These are phyloP conservation scores for Rhododendron griersonianum DNA, from an alignment of 148 eudicot genomes.

Conservation along the genomic window DNA sequence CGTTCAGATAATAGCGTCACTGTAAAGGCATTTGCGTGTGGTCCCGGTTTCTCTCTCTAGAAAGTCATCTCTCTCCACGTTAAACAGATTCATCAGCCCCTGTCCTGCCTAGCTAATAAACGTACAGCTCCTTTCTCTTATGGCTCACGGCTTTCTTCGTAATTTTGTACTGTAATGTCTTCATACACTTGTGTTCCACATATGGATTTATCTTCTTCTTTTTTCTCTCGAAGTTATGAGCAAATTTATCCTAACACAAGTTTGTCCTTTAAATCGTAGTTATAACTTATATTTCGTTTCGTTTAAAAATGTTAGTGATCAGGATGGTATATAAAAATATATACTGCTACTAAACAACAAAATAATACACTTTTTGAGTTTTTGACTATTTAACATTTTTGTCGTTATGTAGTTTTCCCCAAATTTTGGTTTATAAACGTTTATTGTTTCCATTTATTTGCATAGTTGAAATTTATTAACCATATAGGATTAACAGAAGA, in stretches of 20 bases:
- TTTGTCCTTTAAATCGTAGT: not conserved
- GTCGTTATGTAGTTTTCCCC: too few relatives aligned
- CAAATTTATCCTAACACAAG: not conserved
- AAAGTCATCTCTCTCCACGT: constrained; percentile 7
- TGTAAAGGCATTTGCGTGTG: constrained; percentile 10
- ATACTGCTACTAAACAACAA: too few relatives aligned
- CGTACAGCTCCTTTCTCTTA: constrained; percentile 20
- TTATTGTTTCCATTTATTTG: too few relatives aligned
- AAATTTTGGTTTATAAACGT: too few relatives aligned
- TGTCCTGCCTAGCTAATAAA: not conserved
- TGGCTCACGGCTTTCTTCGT: constrained; percentile 28
- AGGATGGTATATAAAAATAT: too few relatives aligned
- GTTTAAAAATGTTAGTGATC: too few relatives aligned
- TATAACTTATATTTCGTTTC: too few relatives aligned
- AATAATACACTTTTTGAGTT: too few relatives aligned
- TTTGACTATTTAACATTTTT: too few relatives aligned
- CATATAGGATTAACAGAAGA: too few relatives aligned
- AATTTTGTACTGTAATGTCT: not conserved
- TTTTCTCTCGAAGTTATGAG: not conserved
- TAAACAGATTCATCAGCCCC: not conserved
- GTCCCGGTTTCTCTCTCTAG: constrained; percentile 2
- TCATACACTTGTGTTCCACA: not conserved
- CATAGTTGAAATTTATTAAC: too few relatives aligned
- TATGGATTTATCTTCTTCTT: not conserved
- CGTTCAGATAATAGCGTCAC: constrained; percentile 15